These are phyloP conservation scores for Lippia alba DNA, from an alignment of 305 asterid genomes.

Conservation along the genomic window DNA sequence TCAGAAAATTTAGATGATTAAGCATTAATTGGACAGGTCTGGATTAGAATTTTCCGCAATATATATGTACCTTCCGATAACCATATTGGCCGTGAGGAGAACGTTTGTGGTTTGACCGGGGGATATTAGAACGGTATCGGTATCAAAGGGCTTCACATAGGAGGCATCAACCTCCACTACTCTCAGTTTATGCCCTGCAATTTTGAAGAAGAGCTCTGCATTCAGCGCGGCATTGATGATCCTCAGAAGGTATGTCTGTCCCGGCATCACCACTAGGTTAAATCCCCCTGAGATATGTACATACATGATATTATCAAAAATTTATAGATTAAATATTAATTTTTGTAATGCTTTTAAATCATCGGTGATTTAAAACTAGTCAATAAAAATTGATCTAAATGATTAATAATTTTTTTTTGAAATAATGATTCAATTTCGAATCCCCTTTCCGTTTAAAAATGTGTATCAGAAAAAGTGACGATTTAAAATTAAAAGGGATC, in stretches of 20 bases:
- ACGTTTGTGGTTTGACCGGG: constrained; percentile 80
- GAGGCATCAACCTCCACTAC: constrained; percentile 74
- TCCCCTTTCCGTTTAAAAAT: too few species aligned
- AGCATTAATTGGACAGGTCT: too few species aligned
- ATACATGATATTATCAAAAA: not conserved
- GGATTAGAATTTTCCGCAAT: too few species aligned
- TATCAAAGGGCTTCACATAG: constrained; percentile 64
- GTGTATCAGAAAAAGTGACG: too few species aligned
- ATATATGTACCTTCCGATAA: constrained; percentile 33
- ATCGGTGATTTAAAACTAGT: too few species aligned
- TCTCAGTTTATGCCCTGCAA: constrained; percentile 57
- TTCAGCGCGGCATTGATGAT: constrained; percentile 73
- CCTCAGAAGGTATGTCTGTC: constrained; percentile 59
- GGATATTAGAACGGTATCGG: constrained; percentile 50
- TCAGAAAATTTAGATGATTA: too few species aligned
- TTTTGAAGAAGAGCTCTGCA: constrained; percentile 69
- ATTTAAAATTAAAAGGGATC: too few species aligned
- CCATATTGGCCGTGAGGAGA: constrained; percentile 44
- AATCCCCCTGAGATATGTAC: constrained; percentile 43
- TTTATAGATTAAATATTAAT: too few species aligned
- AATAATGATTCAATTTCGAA: too few species aligned
- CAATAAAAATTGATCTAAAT: too few species aligned
- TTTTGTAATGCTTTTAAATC: too few species aligned
- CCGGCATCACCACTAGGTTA: constrained; percentile 42
- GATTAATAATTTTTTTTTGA: too few species aligned